Base-by-base conservation (phyloP, 2,329 filamentous ascomycete species). In the Epichloe sp. region DNA sequence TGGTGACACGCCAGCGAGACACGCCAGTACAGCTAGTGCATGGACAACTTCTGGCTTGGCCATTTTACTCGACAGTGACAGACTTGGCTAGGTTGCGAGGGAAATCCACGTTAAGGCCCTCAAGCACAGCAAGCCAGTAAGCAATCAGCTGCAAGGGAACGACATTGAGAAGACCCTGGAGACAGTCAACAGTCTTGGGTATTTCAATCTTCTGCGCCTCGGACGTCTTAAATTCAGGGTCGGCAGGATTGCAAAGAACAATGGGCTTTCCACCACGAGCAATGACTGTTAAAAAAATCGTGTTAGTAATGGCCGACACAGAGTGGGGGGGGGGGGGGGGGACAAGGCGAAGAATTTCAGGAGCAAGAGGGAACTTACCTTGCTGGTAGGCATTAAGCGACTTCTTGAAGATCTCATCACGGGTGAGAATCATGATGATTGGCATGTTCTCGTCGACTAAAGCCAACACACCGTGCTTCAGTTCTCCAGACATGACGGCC, bases 381-480 rank as follows among this genome's bases (percentile, higher is more conserved):
- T 98, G 93, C 74, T 98, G 93, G 72, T 97, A 98, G 63, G 93
- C 93, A 70, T 98, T 98, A 64, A 98, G 78, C n/a, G 93, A 97
- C 77, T 98, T 98, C 69, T 86, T 86, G 75, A 98, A 98, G 65
- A 98, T 85, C 61, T 89, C 80, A 67, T 98, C 93, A 54, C 93
- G 86, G 50, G 93, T 98, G 55, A 98, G 78, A 65, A 98, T 97
- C 93, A 98, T 98, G 71, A 98, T 95, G 69, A 98, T 98, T 56
- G 93, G 93, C 38, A 98, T 82, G 72, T 95, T 91, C 79, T 98
- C 93, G 63, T 98, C 93, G 54, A 98, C 93, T 56, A 98, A 79
- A 49, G 93, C 93, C 66, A 98, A 77, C 49, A 98, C 93, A 77
- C 93, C 93, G 71, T 98, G 93, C 82, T 98, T 98, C 63, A 98